Percentiles rank a stretch among this genome's conserved stretches.
These are phyloP conservation scores for Lactifluus pinguis DNA, from an alignment of 768 basidiomycete species.

Conservation along the genomic window DNA sequence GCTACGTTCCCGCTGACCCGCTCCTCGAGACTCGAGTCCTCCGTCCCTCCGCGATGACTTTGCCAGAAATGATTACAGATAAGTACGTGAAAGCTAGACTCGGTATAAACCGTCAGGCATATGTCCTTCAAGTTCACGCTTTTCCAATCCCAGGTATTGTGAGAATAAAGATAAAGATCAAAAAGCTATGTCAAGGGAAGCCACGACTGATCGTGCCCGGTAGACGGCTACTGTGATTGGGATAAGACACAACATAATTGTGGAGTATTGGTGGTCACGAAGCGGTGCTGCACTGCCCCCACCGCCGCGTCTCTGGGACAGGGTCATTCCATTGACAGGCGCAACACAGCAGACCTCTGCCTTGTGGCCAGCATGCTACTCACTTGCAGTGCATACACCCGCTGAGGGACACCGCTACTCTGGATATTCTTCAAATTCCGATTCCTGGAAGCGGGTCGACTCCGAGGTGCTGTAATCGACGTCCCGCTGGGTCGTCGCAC, in stretches of 20 bases:
- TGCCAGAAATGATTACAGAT: too few relatives aligned
- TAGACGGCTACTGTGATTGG: too few relatives aligned
- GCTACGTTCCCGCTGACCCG: too few relatives aligned
- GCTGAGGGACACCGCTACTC: background rate
- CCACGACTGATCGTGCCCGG: background rate
- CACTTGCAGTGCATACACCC: too few relatives aligned
- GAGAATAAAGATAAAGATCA: background rate
- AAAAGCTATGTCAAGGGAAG: background rate
- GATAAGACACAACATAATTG: background rate
- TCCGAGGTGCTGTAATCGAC: background rate
- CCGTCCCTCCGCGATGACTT: too few relatives aligned
- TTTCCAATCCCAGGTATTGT: background rate
- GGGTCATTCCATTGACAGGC: background rate
- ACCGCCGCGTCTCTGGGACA: background rate
- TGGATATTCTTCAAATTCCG: background rate
- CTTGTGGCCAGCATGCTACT: background rate
- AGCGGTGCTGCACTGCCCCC: background rate
- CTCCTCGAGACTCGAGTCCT: too few relatives aligned
- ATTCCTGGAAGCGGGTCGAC: background rate
- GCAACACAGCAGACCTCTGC: background rate
- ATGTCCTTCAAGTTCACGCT: background rate
- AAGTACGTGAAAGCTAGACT: background rate
- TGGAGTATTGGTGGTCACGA: too few relatives aligned
- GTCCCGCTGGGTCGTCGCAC: background rate
- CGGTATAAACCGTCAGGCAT: too few relatives aligned